phyloP scores from a whole-genome alignment of 805 yeast genomes.

The Ogataea wickerhamii region DNA sequence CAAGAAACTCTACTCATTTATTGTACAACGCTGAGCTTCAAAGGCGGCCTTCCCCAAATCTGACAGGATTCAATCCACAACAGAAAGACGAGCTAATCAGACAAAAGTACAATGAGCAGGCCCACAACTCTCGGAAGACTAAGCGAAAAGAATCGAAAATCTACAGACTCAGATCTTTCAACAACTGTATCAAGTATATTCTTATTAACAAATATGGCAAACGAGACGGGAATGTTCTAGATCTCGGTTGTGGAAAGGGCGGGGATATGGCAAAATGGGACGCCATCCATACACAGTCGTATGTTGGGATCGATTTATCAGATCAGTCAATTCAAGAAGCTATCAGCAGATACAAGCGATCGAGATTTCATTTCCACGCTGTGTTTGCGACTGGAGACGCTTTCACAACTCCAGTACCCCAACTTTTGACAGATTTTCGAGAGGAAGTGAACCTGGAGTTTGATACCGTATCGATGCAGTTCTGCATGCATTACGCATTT shows the following conservation, averaged over 20 bases:
- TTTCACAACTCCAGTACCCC: conserved; percentile 66
- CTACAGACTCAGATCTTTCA: conserved; percentile 80
- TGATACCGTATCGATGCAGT: conserved; percentile 86
- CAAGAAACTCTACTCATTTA: neutral
- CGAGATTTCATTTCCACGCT: conserved; percentile 41
- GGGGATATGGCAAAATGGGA: conserved; percentile 94
- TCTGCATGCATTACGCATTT: conserved; percentile 93
- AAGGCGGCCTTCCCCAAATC: conserved; percentile 16
- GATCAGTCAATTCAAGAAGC: conserved; percentile 88
- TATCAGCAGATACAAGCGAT: conserved; percentile 60
- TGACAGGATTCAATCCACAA: conserved; percentile 34
- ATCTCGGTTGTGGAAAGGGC: conserved; percentile 96
- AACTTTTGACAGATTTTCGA: conserved; percentile 57
- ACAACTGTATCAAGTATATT: conserved; percentile 87
- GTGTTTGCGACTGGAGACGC: conserved; percentile 93
- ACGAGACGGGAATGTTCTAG: conserved; percentile 60
- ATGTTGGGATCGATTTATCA: conserved; percentile 89
- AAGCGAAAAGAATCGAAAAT: conserved; percentile 77
- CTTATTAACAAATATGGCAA: conserved; percentile 67
- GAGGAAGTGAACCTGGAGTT: conserved; percentile 75
- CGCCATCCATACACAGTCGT: conserved; percentile 65
- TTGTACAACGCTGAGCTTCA: neutral
- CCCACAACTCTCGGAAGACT: conserved; percentile 59
- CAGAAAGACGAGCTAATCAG: conserved; percentile 64
- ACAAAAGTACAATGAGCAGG: conserved; percentile 81